A percentile compares a stretch with the other conserved stretches of the same genome.
Conservation (phyloP, 108 stramenopile species). For the Nitzschia inconspicua region DNA sequence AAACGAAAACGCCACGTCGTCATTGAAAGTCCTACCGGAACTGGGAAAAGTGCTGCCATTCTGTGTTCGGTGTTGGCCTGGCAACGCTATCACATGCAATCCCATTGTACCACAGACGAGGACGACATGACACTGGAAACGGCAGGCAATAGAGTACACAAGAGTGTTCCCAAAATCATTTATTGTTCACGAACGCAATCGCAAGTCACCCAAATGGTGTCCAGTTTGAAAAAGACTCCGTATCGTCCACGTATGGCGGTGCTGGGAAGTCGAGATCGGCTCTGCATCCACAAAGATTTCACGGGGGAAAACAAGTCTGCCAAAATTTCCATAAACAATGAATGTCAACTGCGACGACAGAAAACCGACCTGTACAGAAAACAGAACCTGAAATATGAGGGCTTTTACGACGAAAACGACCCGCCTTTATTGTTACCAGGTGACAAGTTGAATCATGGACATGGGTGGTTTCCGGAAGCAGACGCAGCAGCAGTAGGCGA, state of each 20-base stretch:
- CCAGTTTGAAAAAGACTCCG: conserved; percentile 83
- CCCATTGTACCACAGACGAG: not conserved
- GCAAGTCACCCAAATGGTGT: conserved; percentile 92
- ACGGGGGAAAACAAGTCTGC: conserved; percentile 10
- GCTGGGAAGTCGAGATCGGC: conserved; percentile 85
- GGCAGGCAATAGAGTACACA: not conserved
- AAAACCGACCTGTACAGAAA: conserved; percentile 56
- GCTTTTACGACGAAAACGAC: conserved; percentile 50
- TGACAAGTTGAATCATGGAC: too few species aligned
- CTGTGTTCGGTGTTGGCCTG: conserved; percentile 72
- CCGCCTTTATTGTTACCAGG: too few species aligned
- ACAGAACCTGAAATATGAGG: conserved; percentile 4
- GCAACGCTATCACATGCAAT: conserved; percentile 49
- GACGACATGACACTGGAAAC: not conserved
- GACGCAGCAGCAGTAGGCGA: too few species aligned
- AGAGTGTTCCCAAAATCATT: conserved; percentile 55
- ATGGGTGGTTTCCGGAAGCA: conserved; percentile 18
- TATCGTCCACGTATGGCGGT: conserved; percentile 89
- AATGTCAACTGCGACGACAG: conserved; percentile 48
- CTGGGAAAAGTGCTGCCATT: conserved; percentile 78
- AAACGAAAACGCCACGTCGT: conserved; percentile 66
- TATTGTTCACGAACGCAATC: conserved; percentile 93
- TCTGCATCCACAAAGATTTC: conserved; percentile 63
- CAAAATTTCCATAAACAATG: conserved; percentile 42
- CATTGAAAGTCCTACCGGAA: conserved; percentile 77